Conservation (phyloP, 2,329 filamentous ascomycete genomes). For the Hypocrella siamensis region DNA sequence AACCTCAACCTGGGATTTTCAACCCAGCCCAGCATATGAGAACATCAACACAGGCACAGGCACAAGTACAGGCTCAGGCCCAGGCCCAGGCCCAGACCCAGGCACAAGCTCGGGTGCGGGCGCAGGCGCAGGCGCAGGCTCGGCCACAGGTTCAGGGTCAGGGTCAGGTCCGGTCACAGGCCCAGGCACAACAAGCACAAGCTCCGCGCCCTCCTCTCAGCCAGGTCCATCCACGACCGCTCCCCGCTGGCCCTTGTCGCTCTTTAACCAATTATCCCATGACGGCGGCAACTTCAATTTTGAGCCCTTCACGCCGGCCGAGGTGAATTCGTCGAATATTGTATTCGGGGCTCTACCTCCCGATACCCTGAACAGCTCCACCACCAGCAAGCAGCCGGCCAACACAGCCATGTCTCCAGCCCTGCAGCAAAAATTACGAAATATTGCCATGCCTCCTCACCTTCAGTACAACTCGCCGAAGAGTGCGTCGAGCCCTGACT, state of each 20-base stretch:
- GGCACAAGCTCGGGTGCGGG: background rate
- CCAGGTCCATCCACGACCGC: conserved; percentile 17
- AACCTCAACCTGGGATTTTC: conserved; percentile 29
- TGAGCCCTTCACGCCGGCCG: conserved; percentile 15
- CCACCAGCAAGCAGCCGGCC: conserved; percentile 2
- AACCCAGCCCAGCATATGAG: conserved; percentile 30
- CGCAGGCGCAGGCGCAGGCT: background rate
- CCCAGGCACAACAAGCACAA: conserved; percentile 18
- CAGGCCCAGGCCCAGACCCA: too few species aligned
- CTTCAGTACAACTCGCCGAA: conserved; percentile 44
- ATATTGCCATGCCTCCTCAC: conserved; percentile 48
- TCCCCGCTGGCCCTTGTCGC: conserved; percentile 19
- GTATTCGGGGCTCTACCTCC: conserved; percentile 10
- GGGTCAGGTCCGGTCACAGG: too few species aligned
- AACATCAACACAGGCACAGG: conserved; percentile 22
- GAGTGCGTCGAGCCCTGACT: conserved; percentile 43
- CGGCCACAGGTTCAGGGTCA: background rate
- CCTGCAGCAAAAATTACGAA: conserved; percentile 41
- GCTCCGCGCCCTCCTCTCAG: conserved; percentile 15
- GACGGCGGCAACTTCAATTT: conserved; percentile 15
- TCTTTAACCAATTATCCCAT: conserved; percentile 19
- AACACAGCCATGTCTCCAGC: conserved; percentile 26
- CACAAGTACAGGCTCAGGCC: too few species aligned
- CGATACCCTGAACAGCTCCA: background rate
- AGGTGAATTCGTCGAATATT: conserved; percentile 19